Evolutionary conservation across 1,284 basidiomycete genomes (phyloP), one percentile per base, ranked within the genome.

Genomic region (Gymnopus androsaceus): DNA sequence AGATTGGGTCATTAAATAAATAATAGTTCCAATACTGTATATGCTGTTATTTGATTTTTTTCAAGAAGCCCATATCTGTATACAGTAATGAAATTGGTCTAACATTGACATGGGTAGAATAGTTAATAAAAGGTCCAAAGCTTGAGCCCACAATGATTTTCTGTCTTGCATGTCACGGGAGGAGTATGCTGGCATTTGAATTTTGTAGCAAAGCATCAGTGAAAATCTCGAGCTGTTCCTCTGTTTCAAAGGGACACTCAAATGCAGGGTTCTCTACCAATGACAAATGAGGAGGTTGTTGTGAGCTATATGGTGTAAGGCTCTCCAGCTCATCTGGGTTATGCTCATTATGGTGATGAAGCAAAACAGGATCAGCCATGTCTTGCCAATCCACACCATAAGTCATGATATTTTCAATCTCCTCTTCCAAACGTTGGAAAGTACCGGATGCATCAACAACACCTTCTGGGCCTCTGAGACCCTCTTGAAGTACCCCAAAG

Each of bases 401-500:
- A 0, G 12, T 21, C 1, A 7, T 4, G 5, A 56, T 8, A 12
- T 51, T 25, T 7, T 42, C 49, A 25, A 42, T 28, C 8, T 40
- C 17, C 3, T 51, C 49, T 23, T 51, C 17, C 2, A 28, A 19
- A 3, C 8, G 49, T 21, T 19, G 28, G 3, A 17, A 4, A 33
- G 28, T 28, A 2, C 45, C 34, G 7, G 23, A 6, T n/a, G 17
- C 27, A 15, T 40, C n/a, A 9, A 17, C n/a, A 17, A 38, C n/a
- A 17, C 34, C 14, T 37, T 27, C 6, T 21, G 30, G 15, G 56
- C 58, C n/a, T n/a, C 63, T 51, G 2, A 61, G 25, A 25, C 64
- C 65, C 42, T 59, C n/a, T n/a, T n/a, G n/a, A n/a, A n/a, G n/a
- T n/a, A n/a, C n/a, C n/a, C n/a, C n/a, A n/a, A n/a, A n/a, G 11